Evolutionary conservation across 257 asterid species (phyloP), one percentile per base, ranked within the genome.

Genomic region (Hygrophila difformis): DNA sequence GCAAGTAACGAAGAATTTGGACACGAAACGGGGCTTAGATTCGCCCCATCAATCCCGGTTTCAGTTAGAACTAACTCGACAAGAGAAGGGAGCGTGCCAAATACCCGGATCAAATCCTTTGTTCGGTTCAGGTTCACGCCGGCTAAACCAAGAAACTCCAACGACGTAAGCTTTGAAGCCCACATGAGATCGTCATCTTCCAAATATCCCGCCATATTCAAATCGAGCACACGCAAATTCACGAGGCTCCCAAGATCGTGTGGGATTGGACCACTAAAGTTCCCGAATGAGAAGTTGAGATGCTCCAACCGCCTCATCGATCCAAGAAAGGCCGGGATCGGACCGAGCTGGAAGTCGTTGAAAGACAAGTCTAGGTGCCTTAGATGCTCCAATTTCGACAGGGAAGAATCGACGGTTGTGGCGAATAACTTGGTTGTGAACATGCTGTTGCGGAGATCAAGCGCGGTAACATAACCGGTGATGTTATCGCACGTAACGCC

Each of bases 241-340:
- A 43, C 31, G 11, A 49, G 55, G 21, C 34, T 49, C 26, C 55
- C 43, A n/a, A 49, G 31, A 18, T 49, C 15, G 12, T 49, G 55
- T 8, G 43, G 55, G 18, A 49, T 24, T 19, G 19, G 9, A 4
- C 55, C 55, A 49, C 55, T 9, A 8, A 49, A 49, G 11, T 18
- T 16, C 18, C 42, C 43, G 2, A 0, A 4, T 0, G 55, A 49
- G 43, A 49, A 43, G 34, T 33, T 33, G n/a, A 49, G 26, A 18
- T 49, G 19, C 12, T 18, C 31, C n/a, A 49, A 18, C 18, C 19
- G 42, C 16, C 18, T 49, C 55, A 49, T 18, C 17, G 42, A 18
- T 17, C 55, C 55, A 2, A 49, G 17, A 18, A 20, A 49, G 8
- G 40, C 23, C 11, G 55, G 55, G 18, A 49, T 34, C 4, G 28